Evolutionary conservation across 768 basidiomycete genomes (phyloP), one percentile per base, ranked within the genome.

Genomic region (Rhodotorula paludigena): DNA sequence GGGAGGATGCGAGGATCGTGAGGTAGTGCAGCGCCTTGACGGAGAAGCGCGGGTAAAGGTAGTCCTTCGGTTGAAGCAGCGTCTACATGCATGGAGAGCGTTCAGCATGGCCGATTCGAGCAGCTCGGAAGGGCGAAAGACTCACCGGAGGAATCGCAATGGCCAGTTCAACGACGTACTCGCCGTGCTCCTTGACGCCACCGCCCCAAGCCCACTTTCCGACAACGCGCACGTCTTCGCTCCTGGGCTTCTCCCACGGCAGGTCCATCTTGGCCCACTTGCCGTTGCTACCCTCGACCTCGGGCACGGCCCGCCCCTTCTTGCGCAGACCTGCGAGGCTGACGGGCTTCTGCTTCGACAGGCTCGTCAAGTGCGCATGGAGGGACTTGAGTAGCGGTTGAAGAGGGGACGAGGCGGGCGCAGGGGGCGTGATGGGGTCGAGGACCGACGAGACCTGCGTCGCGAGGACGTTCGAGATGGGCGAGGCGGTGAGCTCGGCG

Each of bases 51-150:
- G 86, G 84, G 76, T 92, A 87, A 64, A 92, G 81, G 71, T 91
- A 90, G 76, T 98, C 93, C 77, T 98, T 99, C 75, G 93, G 90
- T 80, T 94, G 90, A 75, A 98, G 93, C n/a, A 96, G 80, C 33
- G 69, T 47, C 80, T 81, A 68, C n/a, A n/a, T n/a, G n/a, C n/a
- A 4, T 6, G 48, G 11, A 2, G 0, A 6, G 12, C 12, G 8
- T 38, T 14, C 9, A 28, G 6, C 8, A 28, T 57, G 57, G 36
- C 4, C 5, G 23, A 30, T 20, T 33, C 16, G 10, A 16, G 9
- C 11, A n/a, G 38, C 18, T 5, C 1, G 20, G 15, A 7, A 20
- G 49, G 57, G 5, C 16, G 25, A 33, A n/a, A 30, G 5, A 58
- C 67, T 45, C 30, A 76, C 75, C 3, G 64, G 42, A 30, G 75